Percentiles rank a stretch among this genome's conserved stretches.
phyloP scores from a whole-genome alignment of 148 eudicot species.

The Chenopodium album region DNA sequence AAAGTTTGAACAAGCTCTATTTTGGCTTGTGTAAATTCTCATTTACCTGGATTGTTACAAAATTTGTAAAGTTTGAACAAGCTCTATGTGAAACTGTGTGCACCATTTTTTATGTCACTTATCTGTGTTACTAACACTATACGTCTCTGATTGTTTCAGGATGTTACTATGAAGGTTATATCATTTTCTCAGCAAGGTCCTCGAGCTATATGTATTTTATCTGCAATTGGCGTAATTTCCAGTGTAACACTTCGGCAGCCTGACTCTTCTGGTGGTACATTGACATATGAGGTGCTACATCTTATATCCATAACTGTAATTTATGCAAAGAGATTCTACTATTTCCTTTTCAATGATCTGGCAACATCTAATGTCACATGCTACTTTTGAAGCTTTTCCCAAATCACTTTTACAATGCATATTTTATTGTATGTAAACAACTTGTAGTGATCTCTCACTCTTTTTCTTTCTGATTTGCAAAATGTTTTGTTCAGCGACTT shows the following conservation, averaged over 20 bases:
- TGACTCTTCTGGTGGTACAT: conserved; percentile 94
- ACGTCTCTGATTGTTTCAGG: conserved; percentile 44
- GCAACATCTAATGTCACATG: background rate
- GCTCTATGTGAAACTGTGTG: background rate
- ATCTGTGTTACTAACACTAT: background rate
- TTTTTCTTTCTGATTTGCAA: too few relatives aligned
- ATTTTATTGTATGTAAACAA: background rate
- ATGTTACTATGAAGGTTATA: conserved; percentile 92
- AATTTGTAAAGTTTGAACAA: too few relatives aligned
- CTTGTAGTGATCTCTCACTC: background rate
- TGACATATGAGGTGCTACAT: conserved; percentile 86
- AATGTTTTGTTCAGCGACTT: background rate
- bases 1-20: too few relatives aligned
- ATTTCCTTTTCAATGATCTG: background rate
- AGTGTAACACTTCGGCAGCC: conserved; percentile 97
- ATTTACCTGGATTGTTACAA: background rate
- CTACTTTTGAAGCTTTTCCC: background rate
- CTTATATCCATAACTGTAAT: background rate
- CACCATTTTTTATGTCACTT: background rate
- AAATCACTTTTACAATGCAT: background rate
- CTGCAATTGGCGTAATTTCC: conserved; percentile 88
- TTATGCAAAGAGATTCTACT: background rate
- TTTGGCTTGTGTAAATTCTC: background rate
- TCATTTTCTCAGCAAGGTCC: conserved; percentile 99
- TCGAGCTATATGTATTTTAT: conserved; percentile 89